A percentile compares a stretch with the other conserved stretches of the same genome.
Conservation (phyloP, 1,284 basidiomycete species). For the Boletus smithii region DNA sequence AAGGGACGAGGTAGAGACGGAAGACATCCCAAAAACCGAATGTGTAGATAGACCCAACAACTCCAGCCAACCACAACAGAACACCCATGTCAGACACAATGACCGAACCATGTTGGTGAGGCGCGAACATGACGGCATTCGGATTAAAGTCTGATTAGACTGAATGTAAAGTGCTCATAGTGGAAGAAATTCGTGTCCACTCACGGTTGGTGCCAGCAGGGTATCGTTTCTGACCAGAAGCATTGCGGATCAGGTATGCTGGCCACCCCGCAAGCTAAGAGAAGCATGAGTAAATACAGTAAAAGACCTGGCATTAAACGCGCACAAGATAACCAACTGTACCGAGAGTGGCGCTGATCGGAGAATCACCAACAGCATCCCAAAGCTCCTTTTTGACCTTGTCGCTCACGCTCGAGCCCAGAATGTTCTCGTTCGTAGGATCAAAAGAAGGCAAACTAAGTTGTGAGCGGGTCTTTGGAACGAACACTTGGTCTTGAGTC, state of each 20-base stretch:
- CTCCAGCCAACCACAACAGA: conserved; percentile 62
- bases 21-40: conserved; percentile 77
- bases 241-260: conserved; percentile 81
- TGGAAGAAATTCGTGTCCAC: conserved; percentile 29
- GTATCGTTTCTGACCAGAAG: conserved; percentile 87
- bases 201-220: conserved; percentile 80
- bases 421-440: conserved; percentile 63
- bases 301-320: conserved; percentile 2
- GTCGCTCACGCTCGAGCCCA: conserved; percentile 67
- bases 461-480: conserved; percentile 85
- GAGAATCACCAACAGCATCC: conserved; percentile 93
- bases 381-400: conserved; percentile 76
- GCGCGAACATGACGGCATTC: conserved; percentile 77
- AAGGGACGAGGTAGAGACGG: conserved; percentile 83
- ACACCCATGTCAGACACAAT: conserved; percentile 86
- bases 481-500: conserved; percentile 96
- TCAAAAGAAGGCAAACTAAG: conserved; percentile 62
- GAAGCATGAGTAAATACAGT: conserved; percentile 3
- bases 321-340: conserved; percentile 71
- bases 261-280: conserved; percentile 80
- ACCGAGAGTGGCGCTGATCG: conserved; percentile 71
- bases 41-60: conserved; percentile 59
- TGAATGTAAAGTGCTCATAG: conserved; percentile 1
- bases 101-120: conserved; percentile 79
- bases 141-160: conserved; percentile 74